Evolutionary conservation across 2,329 filamentous ascomycete genomes (phyloP), one percentile per base, ranked within the genome.

Genomic region (Alternaria solani): DNA sequence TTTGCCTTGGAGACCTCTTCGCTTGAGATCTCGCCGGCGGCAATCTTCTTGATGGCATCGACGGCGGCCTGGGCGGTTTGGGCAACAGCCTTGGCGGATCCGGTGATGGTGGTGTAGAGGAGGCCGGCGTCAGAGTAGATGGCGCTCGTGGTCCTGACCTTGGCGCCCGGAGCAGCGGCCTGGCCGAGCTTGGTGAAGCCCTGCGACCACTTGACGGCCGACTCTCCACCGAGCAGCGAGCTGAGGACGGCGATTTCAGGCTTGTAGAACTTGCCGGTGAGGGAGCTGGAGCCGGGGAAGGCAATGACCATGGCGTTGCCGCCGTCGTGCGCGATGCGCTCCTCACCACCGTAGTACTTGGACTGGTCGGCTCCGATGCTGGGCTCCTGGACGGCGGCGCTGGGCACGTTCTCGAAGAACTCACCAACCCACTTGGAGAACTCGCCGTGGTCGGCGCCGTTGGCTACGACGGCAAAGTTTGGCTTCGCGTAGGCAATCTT

Each of bases 71-170:
- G 85, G 57, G 93, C 91, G 59, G 89, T 91, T 75, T 87, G 86
- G 68, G 88, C 87, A 67, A 99, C 88, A 66, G 90, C 88, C 53
- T 84, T 77, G 46, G 93, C 91, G 51, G 88, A 83, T 59, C 95
- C 96, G 57, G 85, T 88, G 71, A 99, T 86, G 77, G 92, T 89
- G 72, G 97, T 88, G 74, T 91, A 88, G 69, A 99, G 84, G 48
- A 99, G 91, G 74, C 95, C 94, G 67, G 95, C 92, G 76, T 99
- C 95, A 16, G 94, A 97, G 88, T 97, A 99, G 68, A 90, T 86
- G 68, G 89, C 83, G 82, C 95, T 94, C 74, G 89, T 87, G 65
- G 94, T 92, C 38, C 87, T 85, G 73, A 93, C 87, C 52, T 84
- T 86, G 65, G 91, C 87, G 67, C 88, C 88, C 38, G 89, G 85